A percentile compares a stretch with the other conserved stretches of the same genome.
Evolutionary conservation across 371 early-diverging fungal genomes (phyloP).

Genomic region (Neoconidiobolus thromboides): DNA sequence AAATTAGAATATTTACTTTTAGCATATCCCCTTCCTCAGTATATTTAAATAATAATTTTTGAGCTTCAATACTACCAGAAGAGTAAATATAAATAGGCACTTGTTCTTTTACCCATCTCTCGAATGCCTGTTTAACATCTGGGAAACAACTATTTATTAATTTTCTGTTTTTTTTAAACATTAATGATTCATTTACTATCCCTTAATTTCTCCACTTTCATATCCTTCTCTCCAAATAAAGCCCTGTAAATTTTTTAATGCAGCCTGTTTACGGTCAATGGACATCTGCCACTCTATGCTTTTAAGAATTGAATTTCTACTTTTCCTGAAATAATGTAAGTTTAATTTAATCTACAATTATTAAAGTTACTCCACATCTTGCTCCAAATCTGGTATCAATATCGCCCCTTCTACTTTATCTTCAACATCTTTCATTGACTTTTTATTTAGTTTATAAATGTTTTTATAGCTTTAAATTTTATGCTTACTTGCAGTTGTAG

Average conservation of each 20-base stretch:
- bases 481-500: constrained; percentile 48
- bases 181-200: constrained; percentile 31
- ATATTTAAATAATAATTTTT: constrained; percentile 72
- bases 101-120: constrained; percentile 35
- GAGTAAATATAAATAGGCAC: constrained; percentile 76
- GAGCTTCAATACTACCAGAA: constrained; percentile 80
- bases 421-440: not conserved
- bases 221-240: constrained; percentile 85
- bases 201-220: constrained; percentile 45
- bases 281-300: constrained; percentile 70
- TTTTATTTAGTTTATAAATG: constrained; percentile 1
- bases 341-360: not conserved
- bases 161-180: not conserved
- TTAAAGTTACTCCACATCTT: not conserved
- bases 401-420: not conserved
- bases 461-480: not conserved
- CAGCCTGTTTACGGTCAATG: constrained; percentile 64
- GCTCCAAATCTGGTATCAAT: not conserved
- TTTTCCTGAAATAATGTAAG: constrained; percentile 8
- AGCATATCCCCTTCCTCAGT: constrained; percentile 66
- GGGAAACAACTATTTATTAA: constrained; percentile 39
- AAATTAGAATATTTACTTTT: constrained; percentile 18
- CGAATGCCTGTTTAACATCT: constrained; percentile 62
- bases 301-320: constrained; percentile 33
- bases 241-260: constrained; percentile 83